These are phyloP conservation scores for Endocalyx cinctus DNA, from an alignment of 2,329 filamentous ascomycete genomes.

Conservation along the genomic window DNA sequence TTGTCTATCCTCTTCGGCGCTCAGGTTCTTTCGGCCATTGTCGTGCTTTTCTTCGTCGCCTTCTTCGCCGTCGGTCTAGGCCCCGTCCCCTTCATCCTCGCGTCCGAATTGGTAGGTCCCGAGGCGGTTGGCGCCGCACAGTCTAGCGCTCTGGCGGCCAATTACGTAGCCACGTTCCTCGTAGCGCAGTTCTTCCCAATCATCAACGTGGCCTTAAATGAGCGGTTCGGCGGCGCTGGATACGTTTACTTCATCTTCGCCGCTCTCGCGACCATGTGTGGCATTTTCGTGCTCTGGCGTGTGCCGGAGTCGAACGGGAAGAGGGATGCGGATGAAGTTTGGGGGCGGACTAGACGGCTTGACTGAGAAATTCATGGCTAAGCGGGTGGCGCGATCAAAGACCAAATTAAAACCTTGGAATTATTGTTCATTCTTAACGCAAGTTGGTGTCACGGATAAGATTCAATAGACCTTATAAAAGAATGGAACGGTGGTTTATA, in stretches of 20 bases:
- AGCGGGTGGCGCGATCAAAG: too few species aligned
- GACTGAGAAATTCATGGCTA: slow-evolving; percentile 39
- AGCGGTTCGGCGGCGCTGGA: slow-evolving; percentile 61
- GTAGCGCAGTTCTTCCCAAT: slow-evolving; percentile 95
- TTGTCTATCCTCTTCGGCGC: slow-evolving; percentile 71
- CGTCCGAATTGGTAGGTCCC: slow-evolving; percentile 82
- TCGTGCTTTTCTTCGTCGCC: slow-evolving; percentile 79
- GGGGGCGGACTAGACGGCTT: slow-evolving; percentile 61
- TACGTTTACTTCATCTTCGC: slow-evolving; percentile 93
- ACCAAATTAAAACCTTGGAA: too few species aligned
- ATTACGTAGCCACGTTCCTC: slow-evolving; percentile 85
- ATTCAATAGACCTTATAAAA: too few species aligned
- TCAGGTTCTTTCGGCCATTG: slow-evolving; percentile 72
- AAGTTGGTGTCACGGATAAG: too few species aligned
- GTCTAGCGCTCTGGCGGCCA: slow-evolving; percentile 79
- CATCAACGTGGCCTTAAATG: slow-evolving; percentile 68
- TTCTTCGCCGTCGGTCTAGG: slow-evolving; percentile 89
- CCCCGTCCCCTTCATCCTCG: slow-evolving; percentile 90
- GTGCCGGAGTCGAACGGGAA: slow-evolving; percentile 90
- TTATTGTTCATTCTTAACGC: too few species aligned
- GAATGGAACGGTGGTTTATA: too few species aligned
- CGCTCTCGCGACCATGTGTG: slow-evolving; percentile 63
- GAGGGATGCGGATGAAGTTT: slow-evolving; percentile 82
- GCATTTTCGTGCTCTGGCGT: slow-evolving; percentile 64
- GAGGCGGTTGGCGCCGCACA: slow-evolving; percentile 91